Base-by-base conservation (phyloP, 2,329 filamentous ascomycete genomes). In the Aspergillus jensenii region DNA sequence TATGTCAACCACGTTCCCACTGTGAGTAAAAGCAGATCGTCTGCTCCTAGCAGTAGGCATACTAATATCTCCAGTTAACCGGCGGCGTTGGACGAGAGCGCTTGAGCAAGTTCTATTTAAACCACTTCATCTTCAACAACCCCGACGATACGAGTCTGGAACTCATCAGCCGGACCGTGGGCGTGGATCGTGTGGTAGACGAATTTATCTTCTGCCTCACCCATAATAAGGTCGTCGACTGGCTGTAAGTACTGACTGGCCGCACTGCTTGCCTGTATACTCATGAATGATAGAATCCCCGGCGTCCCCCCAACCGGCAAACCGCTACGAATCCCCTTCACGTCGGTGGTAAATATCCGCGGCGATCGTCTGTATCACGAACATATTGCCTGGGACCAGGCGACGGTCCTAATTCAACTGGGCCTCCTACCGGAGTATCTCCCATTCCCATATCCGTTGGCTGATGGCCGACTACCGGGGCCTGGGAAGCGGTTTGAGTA, bases 1-100 rank as follows among this genome's bases (percentile, higher is more conserved):
- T 91, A 92, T 66, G 89, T 93, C 1, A 92, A 92, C 68, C 88
- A 92, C 68, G 79, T 91, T 2, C 87, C 89, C 0, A 91, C 88
- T 0, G 80, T 87, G 66, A 77, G 81, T 31, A 3, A 6, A 2
- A 31, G n/a, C 21, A 11, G 35, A 11, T 15, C 4, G 14, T 40
- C 2, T 14, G 40, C 19, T 19, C 2, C 21, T n/a, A 8, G 6
- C 3, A 23, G 9, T 1, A 6, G 25, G 15, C 17, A 15, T 19
- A 43, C 25, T 55, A 43, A 55, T 27, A 14, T 4, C 9, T 8
- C 41, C 19, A 58, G 48, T 19, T 55, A 21, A 87, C 86, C 0
- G 90, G 90, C 2, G 90, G 90, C 1, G 81, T 91, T 35, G 90
- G 90, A 0, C 82, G 89, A 17, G 75, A 77, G 2, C 75, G 76